Conservation (phyloP, 1,284 basidiomycete species). For the Trichosporon ovoides region DNA sequence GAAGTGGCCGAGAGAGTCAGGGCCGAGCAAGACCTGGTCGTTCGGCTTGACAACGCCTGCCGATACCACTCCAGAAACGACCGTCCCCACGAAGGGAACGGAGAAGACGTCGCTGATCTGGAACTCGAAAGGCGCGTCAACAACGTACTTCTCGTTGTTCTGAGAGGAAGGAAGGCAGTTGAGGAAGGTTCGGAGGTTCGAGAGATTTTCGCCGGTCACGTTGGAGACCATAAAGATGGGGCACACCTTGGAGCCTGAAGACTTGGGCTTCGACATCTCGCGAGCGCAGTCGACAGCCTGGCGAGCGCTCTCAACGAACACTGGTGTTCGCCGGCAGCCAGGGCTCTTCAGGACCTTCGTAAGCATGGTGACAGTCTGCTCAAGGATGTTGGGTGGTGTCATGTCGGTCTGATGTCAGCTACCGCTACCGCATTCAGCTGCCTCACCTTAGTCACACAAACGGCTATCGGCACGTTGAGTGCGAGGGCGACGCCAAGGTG, state of each 20-base stretch:
- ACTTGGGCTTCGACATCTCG: slow-evolving; percentile 64
- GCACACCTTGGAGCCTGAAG: slow-evolving; percentile 64
- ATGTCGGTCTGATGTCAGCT: slow-evolving; percentile 71
- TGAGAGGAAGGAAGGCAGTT: slow-evolving; percentile 82
- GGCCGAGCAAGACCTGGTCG: slow-evolving; percentile 79
- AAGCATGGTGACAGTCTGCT: slow-evolving; percentile 86
- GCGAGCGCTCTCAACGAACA: slow-evolving; percentile 54
- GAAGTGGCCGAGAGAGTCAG: slow-evolving; percentile 89
- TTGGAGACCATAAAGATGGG: slow-evolving; percentile 93
- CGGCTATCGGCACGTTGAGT: slow-evolving; percentile 84
- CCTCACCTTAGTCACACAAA: slow-evolving; percentile 87
- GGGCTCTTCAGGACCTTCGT: slow-evolving; percentile 88
- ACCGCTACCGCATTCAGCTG: background rate
- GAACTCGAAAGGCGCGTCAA: slow-evolving; percentile 80
- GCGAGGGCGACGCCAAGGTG: slow-evolving; percentile 93
- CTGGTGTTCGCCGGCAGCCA: slow-evolving; percentile 68
- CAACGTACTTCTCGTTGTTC: slow-evolving; percentile 66
- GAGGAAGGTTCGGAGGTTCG: slow-evolving; percentile 71
- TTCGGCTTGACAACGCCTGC: slow-evolving; percentile 70
- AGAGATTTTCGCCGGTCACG: slow-evolving; percentile 82
- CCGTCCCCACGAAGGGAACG: slow-evolving; percentile 91
- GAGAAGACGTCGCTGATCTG: slow-evolving; percentile 58
- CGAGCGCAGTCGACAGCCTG: slow-evolving; percentile 61
- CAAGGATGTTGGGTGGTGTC: slow-evolving; percentile 87
- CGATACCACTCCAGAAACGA: slow-evolving; percentile 86